A percentile compares a stretch with the other conserved stretches of the same genome.
Evolutionary conservation across 2,329 filamentous ascomycete genomes (phyloP).

Genomic region (Septoria petroselini): DNA sequence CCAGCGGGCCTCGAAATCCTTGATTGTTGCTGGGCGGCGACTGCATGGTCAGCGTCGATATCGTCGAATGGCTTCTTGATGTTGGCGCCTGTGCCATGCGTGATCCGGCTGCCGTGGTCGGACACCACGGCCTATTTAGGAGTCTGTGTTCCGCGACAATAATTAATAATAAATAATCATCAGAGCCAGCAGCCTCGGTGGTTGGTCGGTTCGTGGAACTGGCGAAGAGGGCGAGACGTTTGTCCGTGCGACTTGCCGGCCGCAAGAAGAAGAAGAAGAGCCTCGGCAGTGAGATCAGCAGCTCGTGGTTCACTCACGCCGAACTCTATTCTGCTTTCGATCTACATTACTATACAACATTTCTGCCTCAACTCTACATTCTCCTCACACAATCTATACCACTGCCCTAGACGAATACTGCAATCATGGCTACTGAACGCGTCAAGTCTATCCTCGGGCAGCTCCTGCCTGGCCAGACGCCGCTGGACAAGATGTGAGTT

Average conservation of each 20-base stretch:
- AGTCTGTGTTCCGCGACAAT: neutral
- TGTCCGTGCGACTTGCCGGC: conserved; percentile 5
- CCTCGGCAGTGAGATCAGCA: conserved; percentile 11
- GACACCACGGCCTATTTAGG: too few relatives aligned
- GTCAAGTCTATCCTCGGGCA: conserved; percentile 86
- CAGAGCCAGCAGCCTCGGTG: conserved; percentile 5
- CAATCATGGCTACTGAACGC: conserved; percentile 75
- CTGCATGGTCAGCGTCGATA: conserved; percentile 26
- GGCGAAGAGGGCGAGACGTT: neutral
- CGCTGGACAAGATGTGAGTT: conserved; percentile 72
- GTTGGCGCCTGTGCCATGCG: conserved; percentile 23
- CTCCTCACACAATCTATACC: conserved; percentile 3
- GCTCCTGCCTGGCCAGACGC: conserved; percentile 66
- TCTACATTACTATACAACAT: conserved; percentile 11
- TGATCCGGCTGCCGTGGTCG: conserved; percentile 25
- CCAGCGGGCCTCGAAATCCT: conserved; percentile 24
- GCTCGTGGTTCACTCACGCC: conserved; percentile 2
- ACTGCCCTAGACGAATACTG: neutral
- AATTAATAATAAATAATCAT: too few relatives aligned
- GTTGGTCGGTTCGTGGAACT: conserved; percentile 2
- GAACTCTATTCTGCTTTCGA: conserved; percentile 15
- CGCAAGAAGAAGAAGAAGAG: neutral
- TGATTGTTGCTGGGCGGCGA: conserved; percentile 22
- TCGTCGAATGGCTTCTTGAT: conserved; percentile 29
- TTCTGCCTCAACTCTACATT: conserved; percentile 1